These are phyloP conservation scores for Coelastrella sp. DNA, from an alignment of 139 green algal species.

Conservation along the genomic window DNA sequence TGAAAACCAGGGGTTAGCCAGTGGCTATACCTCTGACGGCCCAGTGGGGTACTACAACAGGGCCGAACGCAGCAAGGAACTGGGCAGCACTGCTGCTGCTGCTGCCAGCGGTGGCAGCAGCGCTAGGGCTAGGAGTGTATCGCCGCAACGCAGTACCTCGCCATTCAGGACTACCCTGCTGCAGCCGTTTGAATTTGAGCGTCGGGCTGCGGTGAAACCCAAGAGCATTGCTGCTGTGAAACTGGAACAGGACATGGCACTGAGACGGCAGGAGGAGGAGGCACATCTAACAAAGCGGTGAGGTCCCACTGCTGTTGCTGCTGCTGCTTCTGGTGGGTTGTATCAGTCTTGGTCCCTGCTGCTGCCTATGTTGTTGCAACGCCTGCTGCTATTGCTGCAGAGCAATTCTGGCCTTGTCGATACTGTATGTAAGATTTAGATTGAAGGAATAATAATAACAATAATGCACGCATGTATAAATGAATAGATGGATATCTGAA, in stretches of 20 bases:
- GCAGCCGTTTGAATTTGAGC: slow-evolving; percentile 55
- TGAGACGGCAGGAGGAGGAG: slow-evolving; percentile 51
- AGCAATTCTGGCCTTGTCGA: no score
- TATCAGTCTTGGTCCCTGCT: no score
- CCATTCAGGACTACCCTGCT: slow-evolving; percentile 46
- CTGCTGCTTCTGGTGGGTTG: not conserved
- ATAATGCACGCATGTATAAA: no score
- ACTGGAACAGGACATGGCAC: slow-evolving; percentile 57
- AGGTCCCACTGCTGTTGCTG: not conserved
- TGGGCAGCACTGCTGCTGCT: not conserved
- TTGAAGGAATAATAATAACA: no score
- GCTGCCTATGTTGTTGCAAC: no score
- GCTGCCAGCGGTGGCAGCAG: not conserved
- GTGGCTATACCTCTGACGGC: not conserved
- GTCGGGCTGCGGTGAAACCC: slow-evolving; percentile 8
- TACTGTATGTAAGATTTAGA: no score
- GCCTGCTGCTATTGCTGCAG: no score
- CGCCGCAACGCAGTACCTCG: not conserved
- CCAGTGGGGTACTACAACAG: not conserved
- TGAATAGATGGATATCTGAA: no score
- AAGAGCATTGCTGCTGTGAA: slow-evolving; percentile 66
- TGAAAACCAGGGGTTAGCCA: not conserved
- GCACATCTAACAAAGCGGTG: slow-evolving; percentile 35
- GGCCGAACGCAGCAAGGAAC: not conserved
- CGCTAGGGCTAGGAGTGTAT: not conserved